Evolutionary conservation across 257 asterid genomes (phyloP).

Genomic region (Salvia hispanica): DNA sequence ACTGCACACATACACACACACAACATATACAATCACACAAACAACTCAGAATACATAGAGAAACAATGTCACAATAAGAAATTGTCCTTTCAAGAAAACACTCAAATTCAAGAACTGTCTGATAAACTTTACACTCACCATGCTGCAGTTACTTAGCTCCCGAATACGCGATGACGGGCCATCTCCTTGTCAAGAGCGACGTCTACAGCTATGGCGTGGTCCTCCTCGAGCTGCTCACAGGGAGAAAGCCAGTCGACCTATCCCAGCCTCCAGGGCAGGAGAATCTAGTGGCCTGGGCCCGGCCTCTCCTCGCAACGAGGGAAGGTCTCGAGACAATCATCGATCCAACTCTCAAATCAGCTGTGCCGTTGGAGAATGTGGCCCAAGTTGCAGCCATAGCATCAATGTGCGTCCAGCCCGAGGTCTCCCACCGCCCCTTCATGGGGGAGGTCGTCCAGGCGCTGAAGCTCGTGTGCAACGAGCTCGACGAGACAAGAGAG

Average conservation of each 20-base stretch:
- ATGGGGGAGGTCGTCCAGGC: constrained; percentile 99
- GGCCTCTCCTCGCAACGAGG: constrained; percentile 64
- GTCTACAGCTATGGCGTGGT: constrained; percentile 97
- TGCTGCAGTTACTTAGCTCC: constrained; percentile 83
- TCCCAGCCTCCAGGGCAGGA: constrained; percentile 93
- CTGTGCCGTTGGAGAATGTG: constrained; percentile 49
- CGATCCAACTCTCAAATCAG: constrained; percentile 51
- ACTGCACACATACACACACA: no score
- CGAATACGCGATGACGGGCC: constrained; percentile 98
- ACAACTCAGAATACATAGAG: no score
- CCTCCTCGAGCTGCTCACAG: constrained; percentile 86
- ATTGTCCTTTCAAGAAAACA: no score
- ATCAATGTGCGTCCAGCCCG: constrained; percentile 97
- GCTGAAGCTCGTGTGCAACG: constrained; percentile 81
- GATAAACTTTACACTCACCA: constrained; percentile 17
- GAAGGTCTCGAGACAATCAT: constrained; percentile 66
- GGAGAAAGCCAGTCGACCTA: constrained; percentile 84
- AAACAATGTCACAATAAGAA: no score
- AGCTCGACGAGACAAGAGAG: constrained; percentile 63
- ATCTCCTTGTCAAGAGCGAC: constrained; percentile 92
- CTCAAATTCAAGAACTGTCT: no score
- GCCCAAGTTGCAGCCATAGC: constrained; percentile 87
- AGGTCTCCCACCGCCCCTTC: constrained; percentile 92
- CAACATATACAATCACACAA: no score
- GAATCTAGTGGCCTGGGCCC: constrained; percentile 89